A percentile compares a stretch with the other conserved stretches of the same genome.
phyloP scores from a whole-genome alignment of 2,329 filamentous ascomycete genomes.

The Phialemonium atrogriseum region DNA sequence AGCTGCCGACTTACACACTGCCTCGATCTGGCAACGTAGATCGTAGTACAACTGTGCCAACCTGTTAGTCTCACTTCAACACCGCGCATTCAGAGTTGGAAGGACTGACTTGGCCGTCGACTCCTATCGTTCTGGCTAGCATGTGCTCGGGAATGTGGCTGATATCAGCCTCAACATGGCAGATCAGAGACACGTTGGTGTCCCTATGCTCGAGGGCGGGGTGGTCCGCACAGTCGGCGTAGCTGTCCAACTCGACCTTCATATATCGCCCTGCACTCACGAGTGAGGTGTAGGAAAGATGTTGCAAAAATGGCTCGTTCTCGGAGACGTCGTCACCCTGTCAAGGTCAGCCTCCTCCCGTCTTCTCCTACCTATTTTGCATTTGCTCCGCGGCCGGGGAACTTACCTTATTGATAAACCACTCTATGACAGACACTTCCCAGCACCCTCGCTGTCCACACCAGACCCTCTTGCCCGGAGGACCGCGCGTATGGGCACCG shows the following conservation, averaged over 20 bases:
- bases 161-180: slow-evolving; percentile 30
- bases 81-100: background rate
- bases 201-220: slow-evolving; percentile 26
- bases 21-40: slow-evolving; percentile 29
- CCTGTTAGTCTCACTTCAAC: slow-evolving; percentile 3
- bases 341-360: background rate
- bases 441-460: slow-evolving; percentile 26
- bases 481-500: slow-evolving; percentile 33
- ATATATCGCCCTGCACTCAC: slow-evolving; percentile 23
- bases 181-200: slow-evolving; percentile 25
- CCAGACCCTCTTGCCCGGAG: slow-evolving; percentile 27
- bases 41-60: slow-evolving; percentile 27
- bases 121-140: slow-evolving; percentile 22
- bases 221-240: slow-evolving; percentile 19
- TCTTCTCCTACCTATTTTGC: background rate
- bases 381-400: no score
- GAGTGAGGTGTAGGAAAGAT: slow-evolving; percentile 21
- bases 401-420: slow-evolving; percentile 31
- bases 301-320: slow-evolving; percentile 25
- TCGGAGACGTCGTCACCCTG: slow-evolving; percentile 30
- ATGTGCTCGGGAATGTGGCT: slow-evolving; percentile 29
- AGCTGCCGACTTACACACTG: slow-evolving; percentile 21
- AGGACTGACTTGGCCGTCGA: slow-evolving; percentile 21
- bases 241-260: slow-evolving; percentile 27
- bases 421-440: slow-evolving; percentile 31